Evolutionary conservation across 805 yeast genomes (phyloP).

Genomic region (fission yeast (Schizosaccharomyces pombe)): DNA sequence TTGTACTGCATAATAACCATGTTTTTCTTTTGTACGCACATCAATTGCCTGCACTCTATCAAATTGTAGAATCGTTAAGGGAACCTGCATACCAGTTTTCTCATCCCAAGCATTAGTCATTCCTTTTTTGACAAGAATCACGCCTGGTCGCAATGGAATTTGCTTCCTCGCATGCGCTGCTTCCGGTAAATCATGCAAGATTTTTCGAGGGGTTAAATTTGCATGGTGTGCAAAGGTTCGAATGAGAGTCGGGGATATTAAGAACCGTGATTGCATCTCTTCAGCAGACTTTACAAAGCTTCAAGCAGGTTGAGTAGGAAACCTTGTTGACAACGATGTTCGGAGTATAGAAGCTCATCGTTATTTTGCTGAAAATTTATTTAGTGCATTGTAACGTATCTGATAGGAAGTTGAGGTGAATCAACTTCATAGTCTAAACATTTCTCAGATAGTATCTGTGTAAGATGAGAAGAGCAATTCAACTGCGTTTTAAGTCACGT

Average conservation of each 20-base stretch:
- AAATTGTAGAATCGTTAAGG: slow-evolving; percentile 73
- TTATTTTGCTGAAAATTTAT: too few relatives aligned
- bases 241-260: neutral
- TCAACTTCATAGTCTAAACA: too few relatives aligned
- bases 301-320: too few relatives aligned
- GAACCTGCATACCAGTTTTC: slow-evolving; percentile 38
- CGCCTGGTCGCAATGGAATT: slow-evolving; percentile 58
- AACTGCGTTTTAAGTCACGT: too few relatives aligned
- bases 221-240: neutral
- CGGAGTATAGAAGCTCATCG: too few relatives aligned
- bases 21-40: slow-evolving; percentile 41
- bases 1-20: slow-evolving; percentile 71
- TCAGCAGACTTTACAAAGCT: too few relatives aligned
- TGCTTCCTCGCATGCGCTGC: slow-evolving; percentile 48
- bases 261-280: too few relatives aligned
- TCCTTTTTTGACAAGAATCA: slow-evolving; percentile 64
- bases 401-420: too few relatives aligned
- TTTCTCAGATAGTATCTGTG: too few relatives aligned
- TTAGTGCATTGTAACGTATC: too few relatives aligned
- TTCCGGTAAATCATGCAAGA: slow-evolving; percentile 23
- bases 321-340: too few relatives aligned
- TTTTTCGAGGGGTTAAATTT: neutral
- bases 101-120: slow-evolving; percentile 68
- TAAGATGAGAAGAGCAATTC: too few relatives aligned
- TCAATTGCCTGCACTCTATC: slow-evolving; percentile 69